Conservation (phyloP, 352 stramenopile species). For the Phytophthora pistaciae region DNA sequence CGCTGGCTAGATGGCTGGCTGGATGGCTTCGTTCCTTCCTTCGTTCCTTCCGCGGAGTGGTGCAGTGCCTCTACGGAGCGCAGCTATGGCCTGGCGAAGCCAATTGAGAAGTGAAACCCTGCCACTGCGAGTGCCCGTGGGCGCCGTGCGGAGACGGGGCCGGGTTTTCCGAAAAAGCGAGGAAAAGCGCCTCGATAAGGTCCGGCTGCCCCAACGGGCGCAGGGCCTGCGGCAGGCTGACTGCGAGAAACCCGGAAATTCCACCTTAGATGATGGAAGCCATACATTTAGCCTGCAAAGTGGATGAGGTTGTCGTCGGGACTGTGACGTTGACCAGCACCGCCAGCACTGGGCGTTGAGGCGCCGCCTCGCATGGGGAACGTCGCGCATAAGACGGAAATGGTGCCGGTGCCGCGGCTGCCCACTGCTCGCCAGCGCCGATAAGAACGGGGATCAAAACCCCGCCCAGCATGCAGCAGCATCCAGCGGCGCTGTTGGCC, state of each 20-base stretch:
- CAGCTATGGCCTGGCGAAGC: conserved; percentile 21
- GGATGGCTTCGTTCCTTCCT: neutral
- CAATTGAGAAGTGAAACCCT: conserved; percentile 34
- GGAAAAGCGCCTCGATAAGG: conserved; percentile 40
- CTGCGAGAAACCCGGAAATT: conserved; percentile 29
- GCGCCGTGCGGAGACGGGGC: conserved; percentile 31
- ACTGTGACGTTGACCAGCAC: neutral
- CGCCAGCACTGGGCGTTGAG: neutral
- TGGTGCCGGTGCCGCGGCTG: conserved; percentile 12
- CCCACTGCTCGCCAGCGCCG: neutral
- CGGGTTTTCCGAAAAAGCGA: conserved; percentile 38
- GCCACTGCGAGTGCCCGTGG: conserved; percentile 7
- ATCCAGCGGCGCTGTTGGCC: neutral
- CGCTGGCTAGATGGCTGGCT: neutral
- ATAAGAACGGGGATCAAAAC: conserved; percentile 20
- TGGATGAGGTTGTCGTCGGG: too few species aligned
- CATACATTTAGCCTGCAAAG: neutral
- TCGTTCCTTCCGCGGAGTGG: conserved; percentile 18
- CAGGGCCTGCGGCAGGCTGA: too few species aligned
- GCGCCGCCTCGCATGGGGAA: conserved; percentile 16
- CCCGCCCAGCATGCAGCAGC: too few species aligned
- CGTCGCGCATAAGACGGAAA: conserved; percentile 24
- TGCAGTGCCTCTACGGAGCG: conserved; percentile 29
- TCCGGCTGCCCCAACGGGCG: conserved; percentile 36
- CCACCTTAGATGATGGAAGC: conserved; percentile 21